Evolutionary conservation across 768 basidiomycete species (phyloP).

Genomic region (Tulasnella sp.): DNA sequence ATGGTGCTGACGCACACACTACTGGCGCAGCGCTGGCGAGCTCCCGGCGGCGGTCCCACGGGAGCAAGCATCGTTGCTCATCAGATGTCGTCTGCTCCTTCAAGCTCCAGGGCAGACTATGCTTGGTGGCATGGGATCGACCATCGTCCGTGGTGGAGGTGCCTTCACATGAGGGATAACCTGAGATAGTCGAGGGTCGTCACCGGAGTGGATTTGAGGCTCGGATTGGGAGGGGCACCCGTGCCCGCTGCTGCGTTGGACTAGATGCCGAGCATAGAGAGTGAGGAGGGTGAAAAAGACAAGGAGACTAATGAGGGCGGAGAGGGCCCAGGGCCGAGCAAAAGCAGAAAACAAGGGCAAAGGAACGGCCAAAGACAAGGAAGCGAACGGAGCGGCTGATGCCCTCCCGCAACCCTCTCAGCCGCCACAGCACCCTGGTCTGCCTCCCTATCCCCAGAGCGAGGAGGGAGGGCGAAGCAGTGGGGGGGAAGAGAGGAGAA

Average conservation of each 20-base stretch:
- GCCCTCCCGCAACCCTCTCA: neutral
- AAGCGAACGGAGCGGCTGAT: neutral
- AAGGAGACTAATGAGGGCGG: slow-evolving; percentile 29
- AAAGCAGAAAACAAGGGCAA: no score
- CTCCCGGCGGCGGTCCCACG: slow-evolving; percentile 22
- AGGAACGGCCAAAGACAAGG: no score
- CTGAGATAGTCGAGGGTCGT: slow-evolving; percentile 82
- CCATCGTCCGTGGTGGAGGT: no score
- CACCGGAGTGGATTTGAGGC: slow-evolving; percentile 23
- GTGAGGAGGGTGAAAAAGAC: neutral
- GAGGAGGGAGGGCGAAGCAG: neutral
- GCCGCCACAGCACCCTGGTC: neutral
- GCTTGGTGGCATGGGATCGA: no score
- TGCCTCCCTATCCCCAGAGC: slow-evolving; percentile 31
- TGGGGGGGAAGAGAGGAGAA: neutral
- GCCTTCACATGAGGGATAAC: slow-evolving; percentile 49
- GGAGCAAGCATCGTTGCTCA: neutral
- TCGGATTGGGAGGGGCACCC: slow-evolving; percentile 8
- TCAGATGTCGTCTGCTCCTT: no score
- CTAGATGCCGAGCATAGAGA: slow-evolving; percentile 11
- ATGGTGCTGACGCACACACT: slow-evolving; percentile 39
- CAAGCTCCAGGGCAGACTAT: no score
- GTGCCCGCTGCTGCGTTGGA: neutral
- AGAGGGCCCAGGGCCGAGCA: neutral
- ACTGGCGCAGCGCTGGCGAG: slow-evolving; percentile 32